Evolutionary conservation across 192 early-diverging fungal species (phyloP).

Genomic region (Coemansia sp.): DNA sequence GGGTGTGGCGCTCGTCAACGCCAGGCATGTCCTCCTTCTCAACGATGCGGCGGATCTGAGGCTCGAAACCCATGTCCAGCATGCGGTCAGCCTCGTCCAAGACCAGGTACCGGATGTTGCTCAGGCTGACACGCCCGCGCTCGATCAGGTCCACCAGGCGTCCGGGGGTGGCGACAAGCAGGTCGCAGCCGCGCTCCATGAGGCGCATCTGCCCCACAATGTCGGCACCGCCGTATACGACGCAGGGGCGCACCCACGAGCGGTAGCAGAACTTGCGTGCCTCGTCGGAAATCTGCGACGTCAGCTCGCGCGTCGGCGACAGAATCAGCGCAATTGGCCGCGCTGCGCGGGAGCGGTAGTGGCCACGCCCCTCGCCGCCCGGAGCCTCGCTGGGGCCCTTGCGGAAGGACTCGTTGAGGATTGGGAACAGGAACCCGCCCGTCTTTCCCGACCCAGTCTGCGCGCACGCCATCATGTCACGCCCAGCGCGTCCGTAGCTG

Average conservation of each 20-base stretch:
- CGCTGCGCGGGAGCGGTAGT: constrained; percentile 62
- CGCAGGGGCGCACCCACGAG: constrained; percentile 91
- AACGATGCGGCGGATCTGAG: constrained; percentile 87
- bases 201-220: constrained; percentile 85
- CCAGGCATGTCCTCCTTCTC: constrained; percentile 73
- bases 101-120: constrained; percentile 69
- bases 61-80: constrained; percentile 99
- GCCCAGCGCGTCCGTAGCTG: constrained; percentile 73
- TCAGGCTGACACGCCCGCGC: constrained; percentile 72
- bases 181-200: constrained; percentile 90
- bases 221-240: constrained; percentile 95
- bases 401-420: constrained; percentile 88
- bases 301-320: constrained; percentile 78
- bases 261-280: constrained; percentile 80
- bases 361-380: constrained; percentile 41
- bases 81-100: constrained; percentile 91
- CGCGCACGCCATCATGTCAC: constrained; percentile 99
- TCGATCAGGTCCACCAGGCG: constrained; percentile 90
- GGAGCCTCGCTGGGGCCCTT: constrained; percentile 67
- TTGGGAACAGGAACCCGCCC: constrained; percentile 97
- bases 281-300: constrained; percentile 67
- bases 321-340: constrained; percentile 66
- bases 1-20: constrained; percentile 76
- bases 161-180: constrained; percentile 94
- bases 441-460: constrained; percentile 97